Evolutionary conservation across 75 land plant species (phyloP), one percentile per base, ranked within the genome.

Genomic region (Cunninghamia lanceolata): DNA sequence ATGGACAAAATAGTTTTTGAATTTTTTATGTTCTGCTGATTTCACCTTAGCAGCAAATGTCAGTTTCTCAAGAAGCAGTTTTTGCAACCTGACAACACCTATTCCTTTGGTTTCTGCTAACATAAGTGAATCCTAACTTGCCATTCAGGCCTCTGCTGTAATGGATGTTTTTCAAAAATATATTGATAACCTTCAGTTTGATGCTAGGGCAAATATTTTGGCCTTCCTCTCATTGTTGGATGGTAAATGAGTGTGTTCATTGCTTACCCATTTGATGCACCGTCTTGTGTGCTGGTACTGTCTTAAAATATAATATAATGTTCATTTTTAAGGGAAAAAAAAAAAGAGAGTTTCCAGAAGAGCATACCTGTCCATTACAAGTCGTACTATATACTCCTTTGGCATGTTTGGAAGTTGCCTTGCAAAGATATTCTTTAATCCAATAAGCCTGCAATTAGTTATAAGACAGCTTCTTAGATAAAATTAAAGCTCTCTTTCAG

Each of bases 371-470:
- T 98, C 99, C 99, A 98, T 98, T 16, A 98, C 94, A 89, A 98
- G 96, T 11, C 99, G 97, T 63, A 98, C 99, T 85, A 98, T 98
- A 87, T 98, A 98, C 73, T 96, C 99, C 88, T 95, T 98, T 14
- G 99, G 99, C 99, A 98, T 98, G 79, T 98, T 98, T 21, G 99
- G 99, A 50, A 98, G 93, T 91, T 98, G 99, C 85, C 96, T 90
- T 70, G 96, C 91, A 91, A 98, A 98, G 63, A 98, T 95, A 85
- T 98, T 98, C 91, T 98, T 98, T 94, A 98, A 90, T 89, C 99
- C 99, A 81, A 98, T 93, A 83, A 98, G 91, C 99, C 99, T 98
- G 92, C 32, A 81, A 73, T 46, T 34, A 35, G 50, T 30, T n/a
- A 82, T 38, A 83, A 83, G 40, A 52, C 66, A 53, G 28, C n/a